Evolutionary conservation across 768 basidiomycete species (phyloP), one percentile per base, ranked within the genome.

Genomic region (Lactarius psammicola): DNA sequence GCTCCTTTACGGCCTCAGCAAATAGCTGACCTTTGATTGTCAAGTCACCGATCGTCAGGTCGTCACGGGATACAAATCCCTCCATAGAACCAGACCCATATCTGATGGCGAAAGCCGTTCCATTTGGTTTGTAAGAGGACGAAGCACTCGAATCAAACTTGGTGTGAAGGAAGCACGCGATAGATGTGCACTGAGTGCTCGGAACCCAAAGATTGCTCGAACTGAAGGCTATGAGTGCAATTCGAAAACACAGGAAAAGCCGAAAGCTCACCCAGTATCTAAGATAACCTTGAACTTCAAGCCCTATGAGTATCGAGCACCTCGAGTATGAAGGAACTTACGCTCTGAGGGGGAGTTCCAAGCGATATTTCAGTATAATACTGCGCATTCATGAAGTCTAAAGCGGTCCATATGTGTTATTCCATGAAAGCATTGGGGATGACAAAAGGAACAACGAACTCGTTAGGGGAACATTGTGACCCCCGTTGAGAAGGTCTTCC

Each of bases 341-440:
- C 89, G 4, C 73, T 78, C 77, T 98, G 96, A 40, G 94, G 84
- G 26, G 96, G 96, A 0, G 80, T 83, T 18, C 96, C 96, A 62
- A 98, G 75, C 1, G 80, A 74, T 66, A 98, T 96, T 68, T 94
- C 90, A 23, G 94, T 84, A 75, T 84, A 99, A 78, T 99, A 98
- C 76, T 99, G 95, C 40, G 97, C 95, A 75, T 98, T 98, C 87
- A 95, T 87, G 79, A 93, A 98, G 81, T 98, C 95, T 97, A 63
- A 20, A 26, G 61, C 53, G 26, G 60, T 38, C 62, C 68, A 55
- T 56, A 63, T 69, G 46, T 67, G 55, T 66, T 57, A 57, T 42
- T 59, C 31, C n/a, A 44, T 15, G 42, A 31, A 57, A n/a, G 33
- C 4, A 26, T 33, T 20, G 20, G 7, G 46, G 17, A 51, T 36